These are phyloP conservation scores for Echium plantagineum DNA, from an alignment of 257 asterid genomes.

Conservation along the genomic window DNA sequence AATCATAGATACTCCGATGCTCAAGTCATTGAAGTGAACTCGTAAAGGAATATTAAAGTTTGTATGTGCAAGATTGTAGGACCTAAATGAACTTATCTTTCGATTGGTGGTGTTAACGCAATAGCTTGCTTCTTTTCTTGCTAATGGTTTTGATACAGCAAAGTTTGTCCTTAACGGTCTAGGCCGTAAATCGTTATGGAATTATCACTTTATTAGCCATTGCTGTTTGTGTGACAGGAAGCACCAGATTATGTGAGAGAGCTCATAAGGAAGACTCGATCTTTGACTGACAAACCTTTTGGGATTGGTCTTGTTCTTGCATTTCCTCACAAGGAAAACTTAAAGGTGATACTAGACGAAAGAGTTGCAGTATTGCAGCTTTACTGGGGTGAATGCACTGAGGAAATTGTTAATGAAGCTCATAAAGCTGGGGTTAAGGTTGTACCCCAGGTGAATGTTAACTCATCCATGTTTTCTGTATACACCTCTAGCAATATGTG, in stretches of 20 bases:
- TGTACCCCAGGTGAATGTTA: constrained; percentile 65
- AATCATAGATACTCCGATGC: too few relatives aligned
- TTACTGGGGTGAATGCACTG: constrained; percentile 71
- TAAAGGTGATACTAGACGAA: constrained; percentile 70
- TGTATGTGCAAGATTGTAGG: too few relatives aligned
- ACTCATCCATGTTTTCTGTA: not conserved
- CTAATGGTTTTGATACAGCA: too few relatives aligned
- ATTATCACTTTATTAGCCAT: not conserved
- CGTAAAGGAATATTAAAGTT: too few relatives aligned
- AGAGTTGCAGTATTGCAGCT: constrained; percentile 78
- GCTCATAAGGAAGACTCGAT: constrained; percentile 62
- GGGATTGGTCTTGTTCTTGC: constrained; percentile 80
- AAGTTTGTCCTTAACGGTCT: too few relatives aligned
- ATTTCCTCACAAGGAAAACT: constrained; percentile 75
- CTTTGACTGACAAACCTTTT: constrained; percentile 76
- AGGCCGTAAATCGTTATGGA: too few relatives aligned
- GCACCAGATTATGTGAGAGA: constrained; percentile 55
- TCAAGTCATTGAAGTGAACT: too few relatives aligned
- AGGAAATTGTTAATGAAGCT: constrained; percentile 55
- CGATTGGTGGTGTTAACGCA: too few relatives aligned
- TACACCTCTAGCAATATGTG: not conserved
- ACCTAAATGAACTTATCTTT: too few relatives aligned
- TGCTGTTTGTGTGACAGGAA: constrained; percentile 44
- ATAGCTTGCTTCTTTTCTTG: too few relatives aligned
- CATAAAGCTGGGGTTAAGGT: constrained; percentile 74